Evolutionary conservation across 495 filamentous ascomycete genomes (phyloP), one percentile per base, ranked within the genome.

Genomic region (Podospora fimiseda): DNA sequence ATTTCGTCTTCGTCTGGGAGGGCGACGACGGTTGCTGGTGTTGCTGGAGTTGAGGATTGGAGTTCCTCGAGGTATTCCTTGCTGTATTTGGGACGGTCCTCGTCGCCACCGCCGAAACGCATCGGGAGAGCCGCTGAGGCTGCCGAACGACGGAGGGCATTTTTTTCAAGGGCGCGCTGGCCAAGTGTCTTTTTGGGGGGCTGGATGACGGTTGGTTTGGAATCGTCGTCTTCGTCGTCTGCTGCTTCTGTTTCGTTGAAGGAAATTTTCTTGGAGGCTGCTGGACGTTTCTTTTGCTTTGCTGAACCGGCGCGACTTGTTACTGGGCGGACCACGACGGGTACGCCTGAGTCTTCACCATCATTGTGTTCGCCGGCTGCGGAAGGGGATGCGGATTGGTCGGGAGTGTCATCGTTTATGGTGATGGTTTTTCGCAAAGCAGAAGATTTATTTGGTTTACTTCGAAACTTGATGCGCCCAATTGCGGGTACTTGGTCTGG

Each of bases 31-130:
- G 81, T 71, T 59, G 84, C 84, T 2, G 89, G 87, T 0, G 86
- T 87, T 27, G 83, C 83, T 1, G 89, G 89, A 0, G 93, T 96
- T 8, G 86, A 87, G 46, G 79, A 82, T 50, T 86, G 85, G 7
- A 98, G 77, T 65, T 95, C 88, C 44, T 87, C 85, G 42, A 98
- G 74, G 57, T 92, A 87, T 53, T 93, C 90, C 53, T 85, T 84
- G 66, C 78, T 93, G 69, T 98, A 98, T 52, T 76, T 87, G 2
- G 90, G 92, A 42, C 84, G 74, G 41, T 73, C 68, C 41, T 92
- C 87, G 33, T 87, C 82, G 36, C 82, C 80, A 21, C 76, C 74
- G 37, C 55, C 72, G 4, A 81, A 74, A 19, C 84, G 78, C 36
- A 82, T 67, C 3, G 82, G 79, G 1, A 85, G 74, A 69, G 46